Conservation (phyloP, 352 stramenopile species). For the Halophytophthora polymorphica region DNA sequence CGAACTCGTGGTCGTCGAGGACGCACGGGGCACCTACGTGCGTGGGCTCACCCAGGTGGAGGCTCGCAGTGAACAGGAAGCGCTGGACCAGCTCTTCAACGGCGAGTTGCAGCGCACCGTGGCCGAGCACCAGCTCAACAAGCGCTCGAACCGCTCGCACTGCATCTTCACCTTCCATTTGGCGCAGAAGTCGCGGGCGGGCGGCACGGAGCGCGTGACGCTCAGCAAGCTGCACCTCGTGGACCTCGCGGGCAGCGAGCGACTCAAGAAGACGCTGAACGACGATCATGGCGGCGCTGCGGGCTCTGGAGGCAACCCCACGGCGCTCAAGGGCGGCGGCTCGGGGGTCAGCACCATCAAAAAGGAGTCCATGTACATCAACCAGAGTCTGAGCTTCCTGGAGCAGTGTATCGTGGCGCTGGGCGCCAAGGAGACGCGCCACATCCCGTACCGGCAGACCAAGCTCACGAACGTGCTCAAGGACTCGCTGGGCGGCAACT, state of each 20-base stretch:
- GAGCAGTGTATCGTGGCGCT: conserved; percentile 94
- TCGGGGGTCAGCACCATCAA: conserved; percentile 79
- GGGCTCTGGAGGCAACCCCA: conserved; percentile 6
- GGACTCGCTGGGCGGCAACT: conserved; percentile 94
- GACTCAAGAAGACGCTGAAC: conserved; percentile 92
- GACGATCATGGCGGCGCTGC: conserved; percentile 20
- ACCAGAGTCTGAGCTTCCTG: conserved; percentile 94
- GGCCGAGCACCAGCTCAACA: conserved; percentile 93
- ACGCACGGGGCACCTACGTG: conserved; percentile 78
- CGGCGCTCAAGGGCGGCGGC: conserved; percentile 12
- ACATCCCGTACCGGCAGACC: conserved; percentile 93
- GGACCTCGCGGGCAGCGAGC: conserved; percentile 93
- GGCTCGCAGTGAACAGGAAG: conserved; percentile 77
- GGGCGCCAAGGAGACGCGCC: conserved; percentile 53
- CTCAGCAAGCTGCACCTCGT: conserved; percentile 93
- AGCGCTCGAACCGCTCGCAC: conserved; percentile 92
- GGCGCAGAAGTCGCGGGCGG: conserved; percentile 78
- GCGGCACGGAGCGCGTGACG: conserved; percentile 69
- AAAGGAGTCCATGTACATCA: conserved; percentile 98
- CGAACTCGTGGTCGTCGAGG: conserved; percentile 86
- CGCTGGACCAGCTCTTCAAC: conserved; percentile 90
- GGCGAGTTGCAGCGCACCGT: conserved; percentile 91
- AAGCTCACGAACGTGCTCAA: conserved; percentile 94
- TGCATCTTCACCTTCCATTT: conserved; percentile 93
- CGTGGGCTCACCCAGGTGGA: conserved; percentile 87